Conservation (phyloP, 176 grass and related monocot genomes). For the Alopecurus myosuroides region DNA sequence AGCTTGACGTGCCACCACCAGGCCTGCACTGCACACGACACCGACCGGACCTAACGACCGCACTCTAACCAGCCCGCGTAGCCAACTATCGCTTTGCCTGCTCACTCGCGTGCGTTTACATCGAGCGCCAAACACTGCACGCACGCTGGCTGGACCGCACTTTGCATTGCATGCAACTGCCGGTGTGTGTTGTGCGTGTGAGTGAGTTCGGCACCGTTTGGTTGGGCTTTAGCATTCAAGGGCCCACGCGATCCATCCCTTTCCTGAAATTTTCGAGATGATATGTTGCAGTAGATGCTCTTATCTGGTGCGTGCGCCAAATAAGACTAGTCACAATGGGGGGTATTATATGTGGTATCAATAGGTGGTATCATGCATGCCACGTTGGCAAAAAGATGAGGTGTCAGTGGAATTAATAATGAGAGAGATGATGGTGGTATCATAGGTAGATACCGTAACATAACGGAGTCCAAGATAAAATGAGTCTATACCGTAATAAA, state of each 20-base stretch:
- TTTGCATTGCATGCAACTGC: neutral
- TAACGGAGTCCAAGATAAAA: no score
- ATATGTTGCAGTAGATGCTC: neutral
- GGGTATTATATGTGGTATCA: no score
- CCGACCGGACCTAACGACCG: constrained; percentile 22
- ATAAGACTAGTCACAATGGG: no score
- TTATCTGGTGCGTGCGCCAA: neutral
- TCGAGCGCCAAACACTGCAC: neutral
- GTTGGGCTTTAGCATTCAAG: neutral
- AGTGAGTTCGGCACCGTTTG: neutral
- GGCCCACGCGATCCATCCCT: neutral
- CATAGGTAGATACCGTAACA: no score
- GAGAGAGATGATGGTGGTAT: no score
- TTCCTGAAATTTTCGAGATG: neutral
- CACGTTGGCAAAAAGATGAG: no score
- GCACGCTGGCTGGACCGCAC: constrained; percentile 27
- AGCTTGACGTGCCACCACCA: constrained; percentile 9
- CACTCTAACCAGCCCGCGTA: neutral
- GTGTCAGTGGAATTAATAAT: no score
- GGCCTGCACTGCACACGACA: no score
- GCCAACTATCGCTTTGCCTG: no score
- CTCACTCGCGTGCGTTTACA: neutral
- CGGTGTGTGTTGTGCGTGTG: neutral
- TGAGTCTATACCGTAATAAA: no score
- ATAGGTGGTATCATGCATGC: no score